Base-by-base conservation (phyloP, 202 grass and related monocot genomes). In the Eragrostis tef region DNA sequence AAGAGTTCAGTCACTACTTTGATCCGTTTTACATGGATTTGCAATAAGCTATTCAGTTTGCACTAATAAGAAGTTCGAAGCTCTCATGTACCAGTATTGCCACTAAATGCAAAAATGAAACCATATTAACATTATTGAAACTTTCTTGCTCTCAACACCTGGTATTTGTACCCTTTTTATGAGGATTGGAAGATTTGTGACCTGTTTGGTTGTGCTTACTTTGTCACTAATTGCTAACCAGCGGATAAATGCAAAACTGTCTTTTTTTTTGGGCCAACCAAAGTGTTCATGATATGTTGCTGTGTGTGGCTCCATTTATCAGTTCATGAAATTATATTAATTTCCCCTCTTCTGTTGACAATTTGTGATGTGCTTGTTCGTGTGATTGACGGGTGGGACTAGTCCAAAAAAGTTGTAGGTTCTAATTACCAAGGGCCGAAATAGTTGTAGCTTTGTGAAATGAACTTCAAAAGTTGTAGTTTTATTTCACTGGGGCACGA, bases 11-110 rank as follows among this genome's bases (percentile, higher is more conserved):
- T 53, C 20, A 19, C 4, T 63, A 63, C 27, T 45, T 57, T 11
- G 19, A 59, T 62, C 75, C 41, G 60, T 67, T 49, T 31, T 79
- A 6, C 22, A 6, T 75, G 47, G 24, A 80, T 69, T 52, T 75
- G 22, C 46, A 76, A 17, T 53, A 53, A 47, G 25, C 52, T 75
- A 57, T 29, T 76, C 39, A 7, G 0, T 6, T 43, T 65, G 7
- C 67, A 24, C 24, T 51, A 15, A 42, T 7, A 6, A 15, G 44
- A 70, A 47, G 60, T 44, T 19, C 20, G 25, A 56, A 19, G 42
- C 36, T 46, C 24, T 71, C 26, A 56, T 47, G 6, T 44, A 26
- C 71, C n/a, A 0, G 29, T 12, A 11, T n/a, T n/a, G n/a, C 59
- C 21, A 19, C 45, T 20, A 9, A 66, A 73, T 44, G 29, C 73